These are phyloP conservation scores for Geopyxis carbonaria DNA, from an alignment of 495 filamentous ascomycete genomes.

Conservation along the genomic window DNA sequence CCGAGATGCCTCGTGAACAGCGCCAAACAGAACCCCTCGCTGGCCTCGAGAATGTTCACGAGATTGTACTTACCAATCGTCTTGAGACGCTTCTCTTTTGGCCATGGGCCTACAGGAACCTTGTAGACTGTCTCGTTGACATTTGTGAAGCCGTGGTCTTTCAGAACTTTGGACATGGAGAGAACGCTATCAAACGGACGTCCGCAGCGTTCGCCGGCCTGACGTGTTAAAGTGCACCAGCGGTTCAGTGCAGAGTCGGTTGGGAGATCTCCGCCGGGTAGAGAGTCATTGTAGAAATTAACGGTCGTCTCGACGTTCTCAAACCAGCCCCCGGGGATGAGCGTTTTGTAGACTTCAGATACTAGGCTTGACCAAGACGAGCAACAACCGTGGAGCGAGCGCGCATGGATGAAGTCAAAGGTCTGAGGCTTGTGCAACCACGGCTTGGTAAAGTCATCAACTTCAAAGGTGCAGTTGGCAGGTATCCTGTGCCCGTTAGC, in stretches of 20 bases:
- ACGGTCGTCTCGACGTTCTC: conserved; percentile 35
- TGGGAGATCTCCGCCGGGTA: not conserved
- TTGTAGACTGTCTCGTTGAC: conserved; percentile 36
- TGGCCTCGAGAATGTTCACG: conserved; percentile 42
- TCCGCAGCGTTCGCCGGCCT: conserved; percentile 9
- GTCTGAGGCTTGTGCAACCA: conserved; percentile 30
- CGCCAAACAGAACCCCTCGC: conserved; percentile 37
- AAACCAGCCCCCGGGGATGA: conserved; percentile 35
- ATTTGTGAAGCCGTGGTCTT: conserved; percentile 23
- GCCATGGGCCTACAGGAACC: conserved; percentile 51
- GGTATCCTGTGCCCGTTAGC: conserved; percentile 10
- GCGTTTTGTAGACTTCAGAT: conserved; percentile 24
- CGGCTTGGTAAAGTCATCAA: conserved; percentile 33
- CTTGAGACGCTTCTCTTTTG: conserved; percentile 44
- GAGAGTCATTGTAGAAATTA: conserved; percentile 3
- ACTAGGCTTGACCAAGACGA: conserved; percentile 33
- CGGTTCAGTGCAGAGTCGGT: conserved; percentile 6
- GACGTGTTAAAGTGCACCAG: conserved; percentile 12
- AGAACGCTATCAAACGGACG: conserved; percentile 12
- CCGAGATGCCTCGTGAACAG: conserved; percentile 41
- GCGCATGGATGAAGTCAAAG: conserved; percentile 41
- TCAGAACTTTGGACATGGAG: conserved; percentile 14
- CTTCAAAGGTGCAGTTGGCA: conserved; percentile 29
- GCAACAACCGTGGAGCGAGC: conserved; percentile 36
- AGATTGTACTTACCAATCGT: conserved; percentile 46